Conservation (phyloP, 2,329 filamentous ascomycete genomes). For the Helicocarpus griseus region DNA sequence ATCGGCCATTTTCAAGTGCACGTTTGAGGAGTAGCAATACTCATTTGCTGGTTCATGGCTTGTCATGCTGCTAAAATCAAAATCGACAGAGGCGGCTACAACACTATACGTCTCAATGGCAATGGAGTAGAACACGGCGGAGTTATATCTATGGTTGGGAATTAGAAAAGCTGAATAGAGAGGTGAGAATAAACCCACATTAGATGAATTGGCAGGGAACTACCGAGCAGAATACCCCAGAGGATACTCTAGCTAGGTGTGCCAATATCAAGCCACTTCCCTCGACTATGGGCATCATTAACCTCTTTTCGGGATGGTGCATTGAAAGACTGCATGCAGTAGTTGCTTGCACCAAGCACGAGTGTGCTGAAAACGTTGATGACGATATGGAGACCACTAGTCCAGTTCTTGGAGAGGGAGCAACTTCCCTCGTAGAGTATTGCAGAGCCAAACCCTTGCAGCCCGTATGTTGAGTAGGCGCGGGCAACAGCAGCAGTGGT, state of each 20-base stretch:
- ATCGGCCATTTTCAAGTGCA: constrained; percentile 1
- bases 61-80: constrained; percentile 1
- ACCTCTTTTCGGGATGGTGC: constrained; percentile 25
- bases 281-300: constrained; percentile 21
- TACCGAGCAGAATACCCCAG: constrained; percentile 4
- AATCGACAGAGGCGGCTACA: constrained; percentile 7
- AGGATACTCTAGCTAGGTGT: constrained; percentile 16
- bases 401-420: background rate
- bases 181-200: constrained; percentile 3
- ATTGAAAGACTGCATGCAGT: constrained; percentile 26
- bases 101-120: constrained; percentile 14
- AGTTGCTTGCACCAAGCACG: constrained; percentile 25
- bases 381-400: constrained; percentile 20
- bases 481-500: background rate
- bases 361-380: constrained; percentile 28
- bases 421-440: constrained; percentile 9
- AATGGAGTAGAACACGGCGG: constrained; percentile 11
- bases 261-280: constrained; percentile 23
- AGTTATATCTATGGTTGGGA: constrained; percentile 13
- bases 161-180: background rate
- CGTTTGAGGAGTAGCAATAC: constrained; percentile 2
- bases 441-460: background rate
- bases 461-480: background rate
- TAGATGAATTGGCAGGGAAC: constrained; percentile 12
- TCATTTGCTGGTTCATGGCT: background rate